A percentile compares a stretch with the other conserved stretches of the same genome.
Conservation (phyloP, 352 stramenopile genomes). For the Phytopythium oedochilum region DNA sequence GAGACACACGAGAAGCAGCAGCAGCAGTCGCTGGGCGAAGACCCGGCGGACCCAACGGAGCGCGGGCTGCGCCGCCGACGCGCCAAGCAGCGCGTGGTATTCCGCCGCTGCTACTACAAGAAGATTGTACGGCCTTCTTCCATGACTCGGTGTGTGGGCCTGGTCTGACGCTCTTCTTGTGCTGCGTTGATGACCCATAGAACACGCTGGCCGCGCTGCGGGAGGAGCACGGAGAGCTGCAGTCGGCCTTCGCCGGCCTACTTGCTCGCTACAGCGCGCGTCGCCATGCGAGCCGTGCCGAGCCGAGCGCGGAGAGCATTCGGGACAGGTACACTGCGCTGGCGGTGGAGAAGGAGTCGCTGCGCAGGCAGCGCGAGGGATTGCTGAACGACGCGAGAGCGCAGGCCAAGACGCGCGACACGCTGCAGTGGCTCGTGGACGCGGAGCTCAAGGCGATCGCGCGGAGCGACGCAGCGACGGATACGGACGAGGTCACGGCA, state of each 20-base stretch:
- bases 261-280: background rate
- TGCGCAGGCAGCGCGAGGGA: background rate
- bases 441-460: conserved; percentile 2
- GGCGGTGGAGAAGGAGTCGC: background rate
- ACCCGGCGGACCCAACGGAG: background rate
- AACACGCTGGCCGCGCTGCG: conserved; percentile 6
- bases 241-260: background rate
- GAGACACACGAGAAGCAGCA: background rate
- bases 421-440: conserved; percentile 8
- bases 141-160: no score
- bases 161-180: no score
- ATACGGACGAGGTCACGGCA: background rate
- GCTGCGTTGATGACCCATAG: no score
- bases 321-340: background rate
- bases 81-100: conserved; percentile 64
- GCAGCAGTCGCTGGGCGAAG: background rate
- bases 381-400: background rate
- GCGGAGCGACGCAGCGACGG: background rate
- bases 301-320: background rate
- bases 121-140: conserved; percentile 45
- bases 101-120: conserved; percentile 77
- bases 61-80: conserved; percentile 15
- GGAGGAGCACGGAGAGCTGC: background rate
- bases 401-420: conserved; percentile 1
- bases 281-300: background rate